phyloP scores from a whole-genome alignment of 2,329 filamentous ascomycete genomes.

The Cordyceps javanica region DNA sequence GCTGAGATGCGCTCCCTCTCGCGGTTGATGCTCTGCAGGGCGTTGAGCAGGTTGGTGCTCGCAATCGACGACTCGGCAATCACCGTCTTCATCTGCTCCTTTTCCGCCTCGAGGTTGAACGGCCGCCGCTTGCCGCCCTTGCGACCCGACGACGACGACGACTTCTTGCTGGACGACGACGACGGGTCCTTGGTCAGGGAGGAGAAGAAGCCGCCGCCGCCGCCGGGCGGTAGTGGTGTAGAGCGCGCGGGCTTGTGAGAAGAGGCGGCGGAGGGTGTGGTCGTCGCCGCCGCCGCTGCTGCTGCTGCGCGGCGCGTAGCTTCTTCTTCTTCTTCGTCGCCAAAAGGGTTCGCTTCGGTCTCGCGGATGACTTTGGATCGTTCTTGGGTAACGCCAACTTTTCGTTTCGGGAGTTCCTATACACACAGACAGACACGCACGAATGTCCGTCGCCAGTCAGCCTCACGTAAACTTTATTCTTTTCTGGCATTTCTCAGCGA shows the following conservation, averaged over 20 bases:
- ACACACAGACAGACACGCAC: neutral
- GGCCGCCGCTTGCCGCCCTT: constrained; percentile 48
- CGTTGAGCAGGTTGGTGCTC: constrained; percentile 84
- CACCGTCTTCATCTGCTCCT: constrained; percentile 77
- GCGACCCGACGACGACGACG: too few relatives aligned
- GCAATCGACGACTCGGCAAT: constrained; percentile 87
- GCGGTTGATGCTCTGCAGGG: constrained; percentile 83
- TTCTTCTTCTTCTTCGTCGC: constrained; percentile 57
- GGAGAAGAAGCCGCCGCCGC: neutral
- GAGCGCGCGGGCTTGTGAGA: constrained; percentile 1
- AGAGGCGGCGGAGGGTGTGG: constrained; percentile 27
- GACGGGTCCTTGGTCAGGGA: neutral
- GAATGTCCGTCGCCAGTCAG: neutral
- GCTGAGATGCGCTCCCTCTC: constrained; percentile 84
- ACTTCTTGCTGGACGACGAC: neutral
- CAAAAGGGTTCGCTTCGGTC: constrained; percentile 68
- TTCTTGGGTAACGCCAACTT: constrained; percentile 68
- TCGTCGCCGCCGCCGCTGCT: neutral
- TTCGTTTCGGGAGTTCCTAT: constrained; percentile 59
- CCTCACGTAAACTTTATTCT: too few relatives aligned
- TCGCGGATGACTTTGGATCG: constrained; percentile 79
- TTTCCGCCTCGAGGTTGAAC: constrained; percentile 84
- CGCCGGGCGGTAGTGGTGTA: neutral
- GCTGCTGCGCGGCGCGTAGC: constrained; percentile 20
- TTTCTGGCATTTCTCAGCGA: too few relatives aligned